A percentile compares a stretch with the other conserved stretches of the same genome.
Evolutionary conservation across 2,329 filamentous ascomycete genomes (phyloP).

Genomic region (Fusarium kyushuense): DNA sequence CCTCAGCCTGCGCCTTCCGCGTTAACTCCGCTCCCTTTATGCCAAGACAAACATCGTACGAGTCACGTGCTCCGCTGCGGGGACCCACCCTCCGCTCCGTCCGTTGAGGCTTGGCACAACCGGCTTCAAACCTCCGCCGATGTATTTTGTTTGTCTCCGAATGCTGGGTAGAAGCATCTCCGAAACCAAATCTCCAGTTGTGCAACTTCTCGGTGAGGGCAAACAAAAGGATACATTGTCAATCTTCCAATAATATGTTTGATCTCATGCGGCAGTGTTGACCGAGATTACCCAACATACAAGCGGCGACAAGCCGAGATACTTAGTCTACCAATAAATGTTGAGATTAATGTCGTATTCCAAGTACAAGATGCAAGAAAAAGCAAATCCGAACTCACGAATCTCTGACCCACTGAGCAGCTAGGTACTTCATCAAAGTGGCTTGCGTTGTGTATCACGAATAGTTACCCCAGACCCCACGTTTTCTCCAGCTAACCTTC

Average conservation of each 20-base stretch:
- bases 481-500: constrained; percentile 7
- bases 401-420: not conserved
- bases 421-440: not conserved
- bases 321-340: not conserved
- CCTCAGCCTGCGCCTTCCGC: constrained; percentile 9
- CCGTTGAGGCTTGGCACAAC: constrained; percentile 25
- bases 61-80: constrained; percentile 46
- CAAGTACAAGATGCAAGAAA: not conserved
- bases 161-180: constrained; percentile 13
- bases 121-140: constrained; percentile 15
- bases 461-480: constrained; percentile 33
- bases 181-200: not conserved
- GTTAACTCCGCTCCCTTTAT: constrained; percentile 14
- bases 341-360: not conserved
- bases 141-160: constrained; percentile 2
- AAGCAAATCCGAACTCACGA: not conserved
- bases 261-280: not conserved
- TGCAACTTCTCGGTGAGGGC: constrained; percentile 11
- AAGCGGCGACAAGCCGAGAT: constrained; percentile 1
- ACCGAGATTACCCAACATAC: not conserved
- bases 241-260: not conserved
- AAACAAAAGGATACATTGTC: not conserved
- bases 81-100: constrained; percentile 33
- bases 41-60: constrained; percentile 28
- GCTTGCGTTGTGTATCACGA: not conserved